phyloP scores from a whole-genome alignment of 768 basidiomycete genomes.

The Cyclocybe aegerita region DNA sequence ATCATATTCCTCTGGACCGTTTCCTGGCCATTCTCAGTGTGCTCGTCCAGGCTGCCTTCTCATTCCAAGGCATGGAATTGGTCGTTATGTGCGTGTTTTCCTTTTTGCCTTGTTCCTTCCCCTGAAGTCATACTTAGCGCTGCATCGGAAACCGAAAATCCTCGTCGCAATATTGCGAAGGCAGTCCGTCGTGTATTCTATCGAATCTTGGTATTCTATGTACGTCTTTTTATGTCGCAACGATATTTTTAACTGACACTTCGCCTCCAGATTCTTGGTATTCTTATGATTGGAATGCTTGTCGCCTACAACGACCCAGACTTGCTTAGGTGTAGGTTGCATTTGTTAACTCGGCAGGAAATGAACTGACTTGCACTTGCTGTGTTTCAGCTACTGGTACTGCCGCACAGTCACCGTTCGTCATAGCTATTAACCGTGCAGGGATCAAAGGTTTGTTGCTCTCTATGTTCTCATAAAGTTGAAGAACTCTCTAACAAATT shows the following conservation, averaged over 20 bases:
- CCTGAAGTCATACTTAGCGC: conserved; percentile 37
- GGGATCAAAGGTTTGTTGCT: conserved; percentile 56
- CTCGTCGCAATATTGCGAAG: conserved; percentile 76
- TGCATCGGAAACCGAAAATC: conserved; percentile 76
- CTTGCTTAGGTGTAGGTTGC: conserved; percentile 40
- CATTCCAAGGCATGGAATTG: conserved; percentile 76
- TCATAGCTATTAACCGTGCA: conserved; percentile 73
- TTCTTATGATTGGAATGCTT: conserved; percentile 77
- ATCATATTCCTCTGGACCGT: conserved; percentile 42
- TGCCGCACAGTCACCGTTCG: conserved; percentile 82
- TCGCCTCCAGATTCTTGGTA: conserved; percentile 55
- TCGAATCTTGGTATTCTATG: conserved; percentile 79
- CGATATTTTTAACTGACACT: background rate
- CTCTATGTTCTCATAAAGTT: background rate
- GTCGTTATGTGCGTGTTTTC: conserved; percentile 54
- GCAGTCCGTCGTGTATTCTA: conserved; percentile 78
- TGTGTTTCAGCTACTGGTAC: conserved; percentile 41
- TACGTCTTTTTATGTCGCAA: conserved; percentile 22
- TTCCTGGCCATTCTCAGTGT: conserved; percentile 45
- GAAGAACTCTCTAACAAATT: conserved; percentile 15
- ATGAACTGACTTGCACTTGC: background rate
- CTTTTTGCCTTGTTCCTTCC: background rate
- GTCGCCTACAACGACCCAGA: conserved; percentile 64
- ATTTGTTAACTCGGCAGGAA: background rate
- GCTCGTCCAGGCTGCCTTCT: conserved; percentile 63